Percentiles rank a stretch among this genome's conserved stretches.
Evolutionary conservation across 495 filamentous ascomycete species (phyloP).

Genomic region (Hypoxylon lienhwacheense): DNA sequence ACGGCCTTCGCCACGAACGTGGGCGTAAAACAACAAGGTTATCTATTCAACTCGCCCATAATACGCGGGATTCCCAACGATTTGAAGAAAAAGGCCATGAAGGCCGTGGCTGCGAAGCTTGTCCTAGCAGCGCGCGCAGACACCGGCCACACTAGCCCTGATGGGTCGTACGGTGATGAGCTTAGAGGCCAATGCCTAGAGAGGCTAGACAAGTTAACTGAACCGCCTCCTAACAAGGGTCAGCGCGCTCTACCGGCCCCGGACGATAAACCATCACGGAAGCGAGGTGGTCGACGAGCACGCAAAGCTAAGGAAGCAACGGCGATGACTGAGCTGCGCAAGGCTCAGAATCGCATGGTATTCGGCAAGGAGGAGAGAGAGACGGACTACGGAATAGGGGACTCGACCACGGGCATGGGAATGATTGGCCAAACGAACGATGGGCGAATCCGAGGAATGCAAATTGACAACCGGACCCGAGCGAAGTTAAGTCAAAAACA

Average conservation of each 20-base stretch:
- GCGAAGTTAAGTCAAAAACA: conserved; percentile 94
- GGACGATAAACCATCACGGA: conserved; percentile 91
- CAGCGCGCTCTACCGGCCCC: conserved; percentile 86
- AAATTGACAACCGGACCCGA: conserved; percentile 90
- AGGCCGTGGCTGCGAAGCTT: conserved; percentile 91
- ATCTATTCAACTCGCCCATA: conserved; percentile 87
- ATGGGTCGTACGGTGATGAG: conserved; percentile 83
- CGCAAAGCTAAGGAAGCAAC: conserved; percentile 96
- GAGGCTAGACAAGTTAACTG: conserved; percentile 89
- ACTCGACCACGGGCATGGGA: conserved; percentile 83
- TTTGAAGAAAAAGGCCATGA: conserved; percentile 91
- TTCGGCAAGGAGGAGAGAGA: conserved; percentile 97
- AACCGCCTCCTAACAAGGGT: conserved; percentile 90
- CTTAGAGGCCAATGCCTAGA: conserved; percentile 80
- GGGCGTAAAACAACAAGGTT: conserved; percentile 89
- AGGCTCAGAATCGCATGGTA: conserved; percentile 93
- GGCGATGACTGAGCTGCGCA: conserved; percentile 95
- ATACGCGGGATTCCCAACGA: conserved; percentile 81
- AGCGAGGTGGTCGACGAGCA: conserved; percentile 88
- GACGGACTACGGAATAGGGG: conserved; percentile 86
- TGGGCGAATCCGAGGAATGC: conserved; percentile 80
- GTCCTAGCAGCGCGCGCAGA: conserved; percentile 89
- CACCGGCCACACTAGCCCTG: conserved; percentile 76
- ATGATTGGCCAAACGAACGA: conserved; percentile 92
- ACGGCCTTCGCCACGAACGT: conserved; percentile 92